Percentiles rank a stretch among this genome's conserved stretches.
Evolutionary conservation across 2,329 filamentous ascomycete species (phyloP).

Genomic region (Xylaria sp.): DNA sequence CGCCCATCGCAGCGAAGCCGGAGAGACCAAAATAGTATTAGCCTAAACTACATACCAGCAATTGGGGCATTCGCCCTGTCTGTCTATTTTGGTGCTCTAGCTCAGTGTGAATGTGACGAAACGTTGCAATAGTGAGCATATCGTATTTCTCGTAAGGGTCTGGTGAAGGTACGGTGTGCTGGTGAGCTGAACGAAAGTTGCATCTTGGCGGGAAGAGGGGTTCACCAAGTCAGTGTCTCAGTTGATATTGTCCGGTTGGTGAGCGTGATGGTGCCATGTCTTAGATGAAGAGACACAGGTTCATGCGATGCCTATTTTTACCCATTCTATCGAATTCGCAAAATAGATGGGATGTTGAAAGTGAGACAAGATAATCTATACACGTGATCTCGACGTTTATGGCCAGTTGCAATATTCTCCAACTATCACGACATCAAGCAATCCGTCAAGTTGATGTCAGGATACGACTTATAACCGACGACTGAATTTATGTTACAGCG

Average conservation of each 20-base stretch:
- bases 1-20: not conserved
- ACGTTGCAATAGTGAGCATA: constrained; percentile 22
- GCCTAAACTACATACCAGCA: constrained; percentile 22
- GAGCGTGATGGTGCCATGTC: constrained; percentile 19
- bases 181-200: not conserved
- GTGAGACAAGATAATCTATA: too few species aligned
- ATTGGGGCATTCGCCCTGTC: not conserved
- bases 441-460: not conserved
- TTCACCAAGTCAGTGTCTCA: not conserved
- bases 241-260: not conserved
- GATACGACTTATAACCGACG: too few species aligned
- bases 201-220: constrained; percentile 20
- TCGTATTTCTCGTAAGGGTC: constrained; percentile 30
- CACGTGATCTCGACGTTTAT: not conserved
- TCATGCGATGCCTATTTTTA: not conserved
- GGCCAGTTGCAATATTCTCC: constrained; percentile 19
- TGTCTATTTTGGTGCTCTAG: not conserved
- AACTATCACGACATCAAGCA: constrained; percentile 7
- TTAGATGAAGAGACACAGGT: constrained; percentile 1
- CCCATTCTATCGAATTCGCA: too few species aligned
- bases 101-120: constrained; percentile 17
- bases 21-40: constrained; percentile 19
- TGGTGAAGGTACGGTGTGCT: constrained; percentile 3
- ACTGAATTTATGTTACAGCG: too few species aligned
- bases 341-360: too few species aligned